Evolutionary conservation across 163 green algal genomes (phyloP), one percentile per base, ranked within the genome.

Genomic region (Smithsoniella earleae): DNA sequence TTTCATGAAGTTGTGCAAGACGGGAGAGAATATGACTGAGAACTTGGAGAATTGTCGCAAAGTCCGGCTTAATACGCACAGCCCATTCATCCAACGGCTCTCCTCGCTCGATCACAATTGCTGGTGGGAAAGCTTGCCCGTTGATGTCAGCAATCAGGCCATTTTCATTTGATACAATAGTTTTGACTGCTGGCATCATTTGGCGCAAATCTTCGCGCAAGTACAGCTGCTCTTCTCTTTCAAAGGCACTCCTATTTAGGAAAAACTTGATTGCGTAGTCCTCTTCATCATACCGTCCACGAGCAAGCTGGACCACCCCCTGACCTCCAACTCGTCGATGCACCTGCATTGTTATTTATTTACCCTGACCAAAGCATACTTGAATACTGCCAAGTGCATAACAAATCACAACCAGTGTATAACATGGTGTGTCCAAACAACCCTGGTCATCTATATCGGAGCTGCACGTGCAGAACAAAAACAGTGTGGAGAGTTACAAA

Each of bases 191-290:
- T 5, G 58, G 58, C 58, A 69, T 69, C 58, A 69, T 69, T 30
- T 33, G 58, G 58, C 58, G 58, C 0, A 69, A 31, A 31, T 69
- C 58, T 5, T 69, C 58, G 1, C 58, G 58, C 58, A 34, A 25
- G 1, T 69, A 69, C 16, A 69, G 58, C 25, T 30, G 30, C 25
- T 69, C 58, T 33, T 69, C 58, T 30, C 58, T 30, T 33, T 69
- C 58, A 69, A 69, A 69, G 16, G 58, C 20, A 1, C 40, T 33
- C 18, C 58, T 30, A 1, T 69, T 69, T 16, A 69, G 58, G 58
- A 69, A 69, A 13, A 69, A 69, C 58, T 69, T 69, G 58, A 69
- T 69, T 36, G 58, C 58, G 20, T 43, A 69, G 30, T 69, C 58
- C 1, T 69, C 58, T 1, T 69, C 58, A 34, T 69, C 58, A 34